These are phyloP conservation scores for Blastobotrys parvus DNA, from an alignment of 805 yeast genomes.

Conservation along the genomic window DNA sequence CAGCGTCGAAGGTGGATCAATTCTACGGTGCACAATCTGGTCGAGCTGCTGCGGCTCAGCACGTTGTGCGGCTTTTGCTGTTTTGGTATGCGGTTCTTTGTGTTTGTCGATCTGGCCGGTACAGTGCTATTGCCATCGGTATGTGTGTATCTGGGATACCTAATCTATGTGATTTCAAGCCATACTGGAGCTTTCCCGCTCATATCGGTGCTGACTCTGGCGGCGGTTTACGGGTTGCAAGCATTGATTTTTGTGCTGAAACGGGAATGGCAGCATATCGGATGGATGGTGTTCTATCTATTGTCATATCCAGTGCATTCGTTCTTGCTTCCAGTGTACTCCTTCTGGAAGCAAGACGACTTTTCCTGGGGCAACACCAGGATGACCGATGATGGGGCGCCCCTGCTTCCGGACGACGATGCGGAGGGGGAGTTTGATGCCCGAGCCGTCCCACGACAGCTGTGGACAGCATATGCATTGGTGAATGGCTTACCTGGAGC, in stretches of 20 bases:
- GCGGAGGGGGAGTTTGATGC: conserved; percentile 37
- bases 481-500: conserved; percentile 27
- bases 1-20: conserved; percentile 62
- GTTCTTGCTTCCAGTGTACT: conserved; percentile 49
- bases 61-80: conserved; percentile 57
- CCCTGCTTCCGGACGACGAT: background rate
- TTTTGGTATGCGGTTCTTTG: conserved; percentile 53
- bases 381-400: conserved; percentile 42
- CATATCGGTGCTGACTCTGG: conserved; percentile 49
- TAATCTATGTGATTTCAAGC: conserved; percentile 42
- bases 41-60: conserved; percentile 46
- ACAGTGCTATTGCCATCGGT: conserved; percentile 55
- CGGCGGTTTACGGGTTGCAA: conserved; percentile 49
- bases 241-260: conserved; percentile 43
- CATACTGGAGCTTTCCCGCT: conserved; percentile 42
- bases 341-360: conserved; percentile 59
- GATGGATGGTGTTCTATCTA: conserved; percentile 51
- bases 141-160: conserved; percentile 44
- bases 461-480: conserved; percentile 48
- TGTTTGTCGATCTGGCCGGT: conserved; percentile 48
- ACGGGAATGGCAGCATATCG: conserved; percentile 37
- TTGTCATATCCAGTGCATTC: conserved; percentile 55
- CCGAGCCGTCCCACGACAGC: conserved; percentile 40
- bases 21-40: conserved; percentile 55
- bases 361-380: conserved; percentile 62